These are phyloP conservation scores for Leccinum disarticulatum DNA, from an alignment of 768 basidiomycete species.

Conservation along the genomic window DNA sequence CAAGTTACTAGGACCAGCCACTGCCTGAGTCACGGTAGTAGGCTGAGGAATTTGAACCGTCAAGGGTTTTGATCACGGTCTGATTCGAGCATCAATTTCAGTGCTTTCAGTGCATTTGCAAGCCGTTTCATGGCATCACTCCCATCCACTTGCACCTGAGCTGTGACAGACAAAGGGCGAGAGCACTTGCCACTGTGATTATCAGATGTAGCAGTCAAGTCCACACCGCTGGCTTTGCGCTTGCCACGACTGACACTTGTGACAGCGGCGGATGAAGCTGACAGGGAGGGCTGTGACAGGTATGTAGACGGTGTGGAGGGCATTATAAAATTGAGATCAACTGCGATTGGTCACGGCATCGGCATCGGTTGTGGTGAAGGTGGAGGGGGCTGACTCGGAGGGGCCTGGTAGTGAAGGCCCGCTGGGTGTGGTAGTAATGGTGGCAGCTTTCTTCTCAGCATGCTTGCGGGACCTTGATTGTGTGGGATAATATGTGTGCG, in stretches of 20 bases:
- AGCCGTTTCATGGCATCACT: not conserved
- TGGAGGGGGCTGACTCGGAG: not conserved
- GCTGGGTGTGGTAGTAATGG: not conserved
- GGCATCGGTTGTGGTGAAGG: not conserved
- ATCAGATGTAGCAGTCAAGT: not conserved
- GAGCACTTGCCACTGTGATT: not conserved
- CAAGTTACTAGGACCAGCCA: not conserved
- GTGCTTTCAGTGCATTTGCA: not conserved
- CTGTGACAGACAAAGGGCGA: not conserved
- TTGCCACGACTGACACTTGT: not conserved
- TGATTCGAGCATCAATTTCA: not conserved
- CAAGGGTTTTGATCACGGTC: too few relatives aligned
- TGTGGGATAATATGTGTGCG: too few relatives aligned
- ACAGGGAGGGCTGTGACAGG: not conserved
- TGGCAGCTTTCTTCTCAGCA: not conserved
- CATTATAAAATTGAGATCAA: not conserved
- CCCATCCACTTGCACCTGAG: not conserved
- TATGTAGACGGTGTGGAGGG: not conserved
- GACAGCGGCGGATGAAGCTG: not conserved
- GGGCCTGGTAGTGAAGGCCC: too few relatives aligned
- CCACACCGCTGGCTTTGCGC: not conserved
- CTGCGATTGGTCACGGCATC: not conserved
- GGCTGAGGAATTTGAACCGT: too few relatives aligned
- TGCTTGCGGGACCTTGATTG: too few relatives aligned
- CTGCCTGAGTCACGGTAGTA: not conserved